Percentiles rank a stretch among this genome's conserved stretches.
Evolutionary conservation across 2,329 filamentous ascomycete genomes (phyloP).

Genomic region (Xylariaceae sp.): DNA sequence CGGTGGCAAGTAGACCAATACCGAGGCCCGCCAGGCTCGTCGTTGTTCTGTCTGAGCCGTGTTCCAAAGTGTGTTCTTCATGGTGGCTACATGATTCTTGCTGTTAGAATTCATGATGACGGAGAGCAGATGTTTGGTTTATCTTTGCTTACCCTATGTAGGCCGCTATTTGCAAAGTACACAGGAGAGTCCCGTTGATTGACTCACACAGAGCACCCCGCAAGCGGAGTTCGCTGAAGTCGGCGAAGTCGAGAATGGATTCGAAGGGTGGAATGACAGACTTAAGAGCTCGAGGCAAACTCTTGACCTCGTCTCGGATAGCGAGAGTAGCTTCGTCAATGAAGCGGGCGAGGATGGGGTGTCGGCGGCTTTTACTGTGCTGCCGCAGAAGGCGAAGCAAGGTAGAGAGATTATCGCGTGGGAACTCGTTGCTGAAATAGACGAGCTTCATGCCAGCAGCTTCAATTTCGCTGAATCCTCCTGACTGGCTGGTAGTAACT

Average conservation of each 20-base stretch:
- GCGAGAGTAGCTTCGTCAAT: slow-evolving; percentile 36
- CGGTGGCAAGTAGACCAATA: slow-evolving; percentile 40
- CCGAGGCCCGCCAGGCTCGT: slow-evolving; percentile 38
- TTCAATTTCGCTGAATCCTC: not conserved
- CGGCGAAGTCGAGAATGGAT: slow-evolving; percentile 32
- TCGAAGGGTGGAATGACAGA: slow-evolving; percentile 35
- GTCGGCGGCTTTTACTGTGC: slow-evolving; percentile 37
- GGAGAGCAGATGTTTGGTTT: not conserved
- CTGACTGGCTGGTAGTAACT: not conserved
- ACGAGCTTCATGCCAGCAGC: slow-evolving; percentile 30
- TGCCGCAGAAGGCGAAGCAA: slow-evolving; percentile 37
- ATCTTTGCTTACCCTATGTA: slow-evolving; percentile 38
- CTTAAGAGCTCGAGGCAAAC: slow-evolving; percentile 27
- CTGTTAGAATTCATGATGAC: not conserved
- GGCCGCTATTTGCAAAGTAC: slow-evolving; percentile 36
- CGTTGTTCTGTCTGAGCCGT: slow-evolving; percentile 20
- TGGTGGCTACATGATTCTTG: not conserved
- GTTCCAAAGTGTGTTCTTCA: slow-evolving; percentile 18
- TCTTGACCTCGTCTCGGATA: slow-evolving; percentile 36
- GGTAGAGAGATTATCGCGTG: slow-evolving; percentile 39
- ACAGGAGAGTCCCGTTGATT: slow-evolving; percentile 42
- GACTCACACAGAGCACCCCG: slow-evolving; percentile 39
- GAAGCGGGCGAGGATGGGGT: slow-evolving; percentile 37
- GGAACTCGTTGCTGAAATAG: slow-evolving; percentile 48
- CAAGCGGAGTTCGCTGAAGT: slow-evolving; percentile 32